A percentile compares a stretch with the other conserved stretches of the same genome.
phyloP scores from a whole-genome alignment of 257 asterid genomes.

The Echium plantagineum region DNA sequence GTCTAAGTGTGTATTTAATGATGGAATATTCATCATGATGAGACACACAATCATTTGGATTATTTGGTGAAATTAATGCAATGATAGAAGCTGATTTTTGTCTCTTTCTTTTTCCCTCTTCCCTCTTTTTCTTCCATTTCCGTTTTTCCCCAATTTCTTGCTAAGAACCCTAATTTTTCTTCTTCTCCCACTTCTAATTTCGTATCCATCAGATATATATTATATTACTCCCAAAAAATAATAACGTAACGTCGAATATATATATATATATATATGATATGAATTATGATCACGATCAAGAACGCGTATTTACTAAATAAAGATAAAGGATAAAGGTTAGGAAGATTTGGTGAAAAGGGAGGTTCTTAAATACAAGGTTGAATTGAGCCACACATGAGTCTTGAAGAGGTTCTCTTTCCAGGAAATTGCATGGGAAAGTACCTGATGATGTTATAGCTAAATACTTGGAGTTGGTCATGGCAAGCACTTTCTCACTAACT shows the following conservation, averaged over 20 bases:
- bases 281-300: background rate
- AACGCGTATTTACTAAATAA: background rate
- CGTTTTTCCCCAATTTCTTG: too few species aligned
- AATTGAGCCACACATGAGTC: background rate
- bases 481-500: background rate
- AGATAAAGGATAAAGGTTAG: background rate
- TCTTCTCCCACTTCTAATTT: background rate
- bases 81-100: too few species aligned
- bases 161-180: too few species aligned
- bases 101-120: too few species aligned
- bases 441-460: background rate
- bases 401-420: background rate
- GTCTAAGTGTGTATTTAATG: too few species aligned
- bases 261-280: background rate
- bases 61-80: too few species aligned
- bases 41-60: too few species aligned
- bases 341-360: background rate
- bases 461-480: background rate
- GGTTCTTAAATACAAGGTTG: background rate
- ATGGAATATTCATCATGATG: too few species aligned
- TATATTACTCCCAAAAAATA: too few species aligned
- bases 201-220: too few species aligned
- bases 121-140: too few species aligned
- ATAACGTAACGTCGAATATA: too few species aligned
- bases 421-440: conserved; percentile 1